Conservation (phyloP, 2,329 filamentous ascomycete species). For the Anisogramma anomala region DNA sequence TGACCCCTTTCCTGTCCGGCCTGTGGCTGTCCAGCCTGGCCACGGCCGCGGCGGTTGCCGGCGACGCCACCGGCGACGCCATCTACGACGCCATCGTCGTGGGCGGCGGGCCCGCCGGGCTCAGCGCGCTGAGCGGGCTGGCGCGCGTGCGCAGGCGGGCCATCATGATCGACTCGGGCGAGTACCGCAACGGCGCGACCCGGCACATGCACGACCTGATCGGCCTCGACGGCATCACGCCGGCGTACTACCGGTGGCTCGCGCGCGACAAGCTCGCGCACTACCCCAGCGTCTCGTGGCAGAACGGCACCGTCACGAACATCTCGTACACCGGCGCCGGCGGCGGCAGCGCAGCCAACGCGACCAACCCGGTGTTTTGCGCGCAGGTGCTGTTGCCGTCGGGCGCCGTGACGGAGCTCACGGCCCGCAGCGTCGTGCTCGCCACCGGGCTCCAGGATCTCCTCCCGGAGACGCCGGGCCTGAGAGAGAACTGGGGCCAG, state of each 20-base stretch:
- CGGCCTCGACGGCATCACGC: slow-evolving; percentile 45
- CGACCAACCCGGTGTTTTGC: slow-evolving; percentile 33
- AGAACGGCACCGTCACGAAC: slow-evolving; percentile 22
- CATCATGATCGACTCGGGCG: slow-evolving; percentile 45
- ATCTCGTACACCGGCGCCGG: no score
- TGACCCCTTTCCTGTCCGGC: no score
- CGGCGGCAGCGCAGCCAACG: background rate
- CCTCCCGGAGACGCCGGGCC: slow-evolving; percentile 42
- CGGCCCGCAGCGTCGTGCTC: slow-evolving; percentile 43
- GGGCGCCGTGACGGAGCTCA: slow-evolving; percentile 23
- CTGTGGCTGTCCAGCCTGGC: no score
- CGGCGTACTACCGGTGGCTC: slow-evolving; percentile 40
- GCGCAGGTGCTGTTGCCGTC: slow-evolving; percentile 26
- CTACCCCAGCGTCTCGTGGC: slow-evolving; percentile 40
- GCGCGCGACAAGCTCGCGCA: slow-evolving; percentile 40
- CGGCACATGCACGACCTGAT: slow-evolving; percentile 51
- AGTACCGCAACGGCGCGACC: slow-evolving; percentile 46
- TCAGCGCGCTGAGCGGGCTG: slow-evolving; percentile 43
- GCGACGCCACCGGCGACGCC: no score
- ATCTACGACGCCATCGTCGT: slow-evolving; percentile 44
- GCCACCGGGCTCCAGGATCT: slow-evolving; percentile 46
- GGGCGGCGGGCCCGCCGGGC: slow-evolving; percentile 45
- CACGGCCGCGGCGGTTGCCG: no score
- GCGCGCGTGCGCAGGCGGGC: slow-evolving; percentile 44
- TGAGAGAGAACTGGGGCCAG: slow-evolving; percentile 43